Evolutionary conservation across 2,329 filamentous ascomycete genomes (phyloP).

Genomic region (Stenocarpella maydis): DNA sequence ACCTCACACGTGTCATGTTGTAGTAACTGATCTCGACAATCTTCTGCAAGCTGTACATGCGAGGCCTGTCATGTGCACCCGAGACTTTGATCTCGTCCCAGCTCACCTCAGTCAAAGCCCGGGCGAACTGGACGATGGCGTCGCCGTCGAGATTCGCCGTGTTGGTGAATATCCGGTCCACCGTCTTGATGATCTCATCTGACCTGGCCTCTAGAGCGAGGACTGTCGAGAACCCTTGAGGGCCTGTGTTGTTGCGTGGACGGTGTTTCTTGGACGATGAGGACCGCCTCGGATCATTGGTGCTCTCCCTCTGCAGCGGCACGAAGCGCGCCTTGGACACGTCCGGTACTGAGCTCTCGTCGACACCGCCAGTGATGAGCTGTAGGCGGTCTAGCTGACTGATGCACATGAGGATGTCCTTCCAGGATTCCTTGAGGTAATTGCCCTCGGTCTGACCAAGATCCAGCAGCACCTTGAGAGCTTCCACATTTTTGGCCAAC

Average conservation of each 20-base stretch:
- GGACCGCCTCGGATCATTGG: slow-evolving; percentile 69
- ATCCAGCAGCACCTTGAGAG: slow-evolving; percentile 88
- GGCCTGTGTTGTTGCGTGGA: slow-evolving; percentile 63
- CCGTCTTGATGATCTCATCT: slow-evolving; percentile 89
- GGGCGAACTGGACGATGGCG: slow-evolving; percentile 94
- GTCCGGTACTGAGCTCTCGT: slow-evolving; percentile 91
- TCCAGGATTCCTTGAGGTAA: slow-evolving; percentile 87
- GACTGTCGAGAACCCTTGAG: slow-evolving; percentile 75
- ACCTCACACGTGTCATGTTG: slow-evolving; percentile 98
- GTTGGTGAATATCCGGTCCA: slow-evolving; percentile 96
- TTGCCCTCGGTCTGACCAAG: slow-evolving; percentile 94
- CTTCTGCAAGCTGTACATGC: slow-evolving; percentile 97
- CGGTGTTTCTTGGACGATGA: slow-evolving; percentile 64
- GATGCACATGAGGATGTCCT: slow-evolving; percentile 92
- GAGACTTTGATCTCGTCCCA: slow-evolving; percentile 99
- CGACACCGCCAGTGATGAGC: slow-evolving; percentile 91
- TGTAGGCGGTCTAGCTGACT: slow-evolving; percentile 96
- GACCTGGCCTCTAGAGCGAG: slow-evolving; percentile 93
- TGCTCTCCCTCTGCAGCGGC: slow-evolving; percentile 63
- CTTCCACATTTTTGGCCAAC: slow-evolving; percentile 94
- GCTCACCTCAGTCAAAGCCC: slow-evolving; percentile 91
- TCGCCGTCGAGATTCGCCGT: slow-evolving; percentile 93
- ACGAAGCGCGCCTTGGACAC: slow-evolving; percentile 84
- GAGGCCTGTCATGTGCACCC: slow-evolving; percentile 91
- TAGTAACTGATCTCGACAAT: slow-evolving; percentile 99